A percentile compares a stretch with the other conserved stretches of the same genome.
Conservation (phyloP, 2,329 filamentous ascomycete genomes). For the Aspergillus caelatus region DNA sequence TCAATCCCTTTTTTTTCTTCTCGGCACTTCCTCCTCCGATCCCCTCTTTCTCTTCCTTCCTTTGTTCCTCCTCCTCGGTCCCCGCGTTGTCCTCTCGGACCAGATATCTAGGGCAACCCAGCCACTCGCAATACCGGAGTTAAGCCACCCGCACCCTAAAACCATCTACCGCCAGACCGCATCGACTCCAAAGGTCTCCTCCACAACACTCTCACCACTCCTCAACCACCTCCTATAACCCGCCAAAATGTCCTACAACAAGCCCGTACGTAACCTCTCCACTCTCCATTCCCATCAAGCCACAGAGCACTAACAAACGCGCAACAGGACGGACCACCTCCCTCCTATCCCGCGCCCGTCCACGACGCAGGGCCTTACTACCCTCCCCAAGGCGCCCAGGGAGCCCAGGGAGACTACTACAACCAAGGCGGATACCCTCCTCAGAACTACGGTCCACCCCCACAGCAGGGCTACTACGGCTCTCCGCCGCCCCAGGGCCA, state of each 20-base stretch:
- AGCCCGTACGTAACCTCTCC: slow-evolving; percentile 29
- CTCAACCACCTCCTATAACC: not conserved
- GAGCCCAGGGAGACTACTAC: slow-evolving; percentile 40
- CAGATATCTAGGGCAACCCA: not conserved
- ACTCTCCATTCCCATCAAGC: not conserved
- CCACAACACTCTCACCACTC: not conserved
- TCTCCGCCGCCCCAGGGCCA: slow-evolving; percentile 26
- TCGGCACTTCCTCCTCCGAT: not conserved
- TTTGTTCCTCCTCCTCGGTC: not conserved
- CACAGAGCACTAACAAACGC: slow-evolving; percentile 1
- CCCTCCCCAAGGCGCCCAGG: slow-evolving; percentile 29
- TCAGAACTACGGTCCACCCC: slow-evolving; percentile 32
- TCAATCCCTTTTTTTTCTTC: not conserved
- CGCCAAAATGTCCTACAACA: slow-evolving; percentile 35
- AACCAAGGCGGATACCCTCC: slow-evolving; percentile 31
- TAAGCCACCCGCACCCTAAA: not conserved
- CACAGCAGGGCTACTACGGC: slow-evolving; percentile 31
- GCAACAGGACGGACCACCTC: slow-evolving; percentile 36
- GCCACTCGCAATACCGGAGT: not conserved
- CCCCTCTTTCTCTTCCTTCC: slow-evolving; percentile 3
- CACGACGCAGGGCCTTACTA: slow-evolving; percentile 36
- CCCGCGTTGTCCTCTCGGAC: not conserved
- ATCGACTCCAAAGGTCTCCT: not conserved
- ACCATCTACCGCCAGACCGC: not conserved
- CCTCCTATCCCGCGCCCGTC: slow-evolving; percentile 40